These are phyloP conservation scores for Trichoderma sp. DNA, from an alignment of 2,329 filamentous ascomycete genomes.

Conservation along the genomic window DNA sequence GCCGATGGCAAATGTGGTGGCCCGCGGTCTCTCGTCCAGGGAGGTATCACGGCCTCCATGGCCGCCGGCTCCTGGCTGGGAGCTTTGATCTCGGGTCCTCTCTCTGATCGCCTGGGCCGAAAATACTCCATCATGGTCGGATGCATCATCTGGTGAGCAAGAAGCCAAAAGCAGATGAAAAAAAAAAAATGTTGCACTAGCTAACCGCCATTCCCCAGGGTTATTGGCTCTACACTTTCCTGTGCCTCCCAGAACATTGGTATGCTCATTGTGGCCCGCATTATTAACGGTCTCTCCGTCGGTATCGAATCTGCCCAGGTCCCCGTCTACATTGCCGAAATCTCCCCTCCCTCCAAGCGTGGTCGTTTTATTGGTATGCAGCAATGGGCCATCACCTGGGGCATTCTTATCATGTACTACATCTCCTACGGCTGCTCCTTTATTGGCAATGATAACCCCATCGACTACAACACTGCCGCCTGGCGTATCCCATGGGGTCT, in stretches of 20 bases:
- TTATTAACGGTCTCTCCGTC: constrained; percentile 65
- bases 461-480: constrained; percentile 46
- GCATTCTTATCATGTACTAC: constrained; percentile 67
- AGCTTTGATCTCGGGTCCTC: constrained; percentile 45
- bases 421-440: constrained; percentile 63
- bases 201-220: constrained; percentile 31
- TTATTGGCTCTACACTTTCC: constrained; percentile 46
- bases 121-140: constrained; percentile 52
- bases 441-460: constrained; percentile 40
- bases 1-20: constrained; percentile 32
- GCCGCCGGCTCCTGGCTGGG: constrained; percentile 51
- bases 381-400: constrained; percentile 70
- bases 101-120: constrained; percentile 49
- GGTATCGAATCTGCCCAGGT: constrained; percentile 66
- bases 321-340: constrained; percentile 67
- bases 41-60: constrained; percentile 51
- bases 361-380: constrained; percentile 68
- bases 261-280: constrained; percentile 52
- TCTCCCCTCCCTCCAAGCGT: constrained; percentile 53
- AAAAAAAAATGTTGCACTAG: background rate
- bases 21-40: constrained; percentile 43
- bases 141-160: constrained; percentile 47
- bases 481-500: constrained; percentile 65
- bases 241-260: constrained; percentile 46
- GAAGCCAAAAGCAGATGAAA: background rate